These are phyloP conservation scores for Scleroderma citrinum DNA, from an alignment of 768 basidiomycete genomes.

Conservation along the genomic window DNA sequence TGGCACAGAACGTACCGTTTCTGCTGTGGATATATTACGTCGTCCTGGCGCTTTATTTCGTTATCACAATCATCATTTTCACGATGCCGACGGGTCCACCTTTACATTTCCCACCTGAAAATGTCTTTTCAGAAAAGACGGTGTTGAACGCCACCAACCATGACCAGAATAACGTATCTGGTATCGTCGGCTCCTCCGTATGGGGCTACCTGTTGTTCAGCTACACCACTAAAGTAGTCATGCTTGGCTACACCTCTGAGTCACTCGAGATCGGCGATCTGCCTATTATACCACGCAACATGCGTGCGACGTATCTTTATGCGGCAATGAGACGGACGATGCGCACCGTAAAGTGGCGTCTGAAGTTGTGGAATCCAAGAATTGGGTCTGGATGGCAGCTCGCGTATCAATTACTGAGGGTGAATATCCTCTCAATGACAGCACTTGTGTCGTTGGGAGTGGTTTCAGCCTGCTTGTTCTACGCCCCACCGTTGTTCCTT, in stretches of 20 bases:
- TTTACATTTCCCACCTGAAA: slow-evolving; percentile 66
- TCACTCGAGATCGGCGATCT: slow-evolving; percentile 85
- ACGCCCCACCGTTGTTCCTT: slow-evolving; percentile 58
- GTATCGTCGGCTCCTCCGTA: slow-evolving; percentile 43
- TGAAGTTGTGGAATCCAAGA: slow-evolving; percentile 53
- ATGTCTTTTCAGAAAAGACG: slow-evolving; percentile 70
- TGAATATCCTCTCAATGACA: slow-evolving; percentile 42
- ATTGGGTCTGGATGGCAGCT: slow-evolving; percentile 62
- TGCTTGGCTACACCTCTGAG: slow-evolving; percentile 68
- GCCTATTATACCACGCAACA: slow-evolving; percentile 68
- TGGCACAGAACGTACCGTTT: slow-evolving; percentile 16
- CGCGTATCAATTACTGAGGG: slow-evolving; percentile 51
- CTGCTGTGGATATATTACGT: slow-evolving; percentile 45
- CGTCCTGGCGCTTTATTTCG: slow-evolving; percentile 43
- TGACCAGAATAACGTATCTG: slow-evolving; percentile 74
- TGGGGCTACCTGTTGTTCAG: slow-evolving; percentile 61
- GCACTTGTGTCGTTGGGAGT: slow-evolving; percentile 47
- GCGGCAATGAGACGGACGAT: slow-evolving; percentile 56
- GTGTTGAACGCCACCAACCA: slow-evolving; percentile 52
- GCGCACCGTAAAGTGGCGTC: slow-evolving; percentile 42
- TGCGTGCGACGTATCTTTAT: slow-evolving; percentile 65
- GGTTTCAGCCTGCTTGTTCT: slow-evolving; percentile 57
- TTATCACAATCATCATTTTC: slow-evolving; percentile 38
- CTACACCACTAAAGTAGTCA: slow-evolving; percentile 83
- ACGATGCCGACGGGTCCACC: slow-evolving; percentile 67